Conservation (phyloP, 2,329 filamentous ascomycete genomes). For the Pseudocercospora ulei region DNA sequence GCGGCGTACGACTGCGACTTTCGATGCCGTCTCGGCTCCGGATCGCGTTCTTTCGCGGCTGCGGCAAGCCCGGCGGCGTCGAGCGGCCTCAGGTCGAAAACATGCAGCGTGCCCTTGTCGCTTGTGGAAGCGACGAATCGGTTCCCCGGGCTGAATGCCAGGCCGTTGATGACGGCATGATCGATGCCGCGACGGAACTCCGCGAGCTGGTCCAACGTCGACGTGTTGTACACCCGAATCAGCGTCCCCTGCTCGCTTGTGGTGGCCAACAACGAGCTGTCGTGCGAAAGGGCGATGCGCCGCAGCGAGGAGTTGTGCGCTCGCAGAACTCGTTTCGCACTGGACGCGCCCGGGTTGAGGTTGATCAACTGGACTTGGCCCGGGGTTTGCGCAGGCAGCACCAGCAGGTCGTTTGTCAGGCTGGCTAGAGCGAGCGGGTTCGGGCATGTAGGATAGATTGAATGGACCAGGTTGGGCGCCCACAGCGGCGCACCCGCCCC, state of each 20-base stretch:
- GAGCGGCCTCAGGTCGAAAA: slow-evolving; percentile 71
- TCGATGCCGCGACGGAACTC: slow-evolving; percentile 87
- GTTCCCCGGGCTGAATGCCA: slow-evolving; percentile 76
- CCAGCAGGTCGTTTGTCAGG: slow-evolving; percentile 61
- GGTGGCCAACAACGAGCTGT: slow-evolving; percentile 74
- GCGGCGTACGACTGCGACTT: slow-evolving; percentile 22
- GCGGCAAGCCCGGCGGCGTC: slow-evolving; percentile 12
- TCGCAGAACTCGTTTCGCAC: slow-evolving; percentile 75
- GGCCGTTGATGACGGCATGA: slow-evolving; percentile 72
- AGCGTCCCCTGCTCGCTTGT: slow-evolving; percentile 90
- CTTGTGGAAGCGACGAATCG: slow-evolving; percentile 80
- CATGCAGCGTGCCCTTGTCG: slow-evolving; percentile 89
- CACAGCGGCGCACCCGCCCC: slow-evolving; percentile 11
- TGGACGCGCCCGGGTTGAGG: slow-evolving; percentile 55
- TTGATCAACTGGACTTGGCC: slow-evolving; percentile 88
- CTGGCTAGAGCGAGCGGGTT: slow-evolving; percentile 75
- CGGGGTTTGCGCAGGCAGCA: slow-evolving; percentile 74
- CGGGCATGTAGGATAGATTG: slow-evolving; percentile 73
- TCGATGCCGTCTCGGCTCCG: slow-evolving; percentile 18
- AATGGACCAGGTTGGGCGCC: slow-evolving; percentile 34
- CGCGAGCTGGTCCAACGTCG: slow-evolving; percentile 66
- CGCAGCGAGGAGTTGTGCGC: slow-evolving; percentile 73
- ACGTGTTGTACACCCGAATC: slow-evolving; percentile 72
- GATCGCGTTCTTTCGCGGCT: slow-evolving; percentile 7
- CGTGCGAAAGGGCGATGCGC: slow-evolving; percentile 67